Conservation (phyloP, 2,329 filamentous ascomycete species). For the Colletotrichum eleusines region DNA sequence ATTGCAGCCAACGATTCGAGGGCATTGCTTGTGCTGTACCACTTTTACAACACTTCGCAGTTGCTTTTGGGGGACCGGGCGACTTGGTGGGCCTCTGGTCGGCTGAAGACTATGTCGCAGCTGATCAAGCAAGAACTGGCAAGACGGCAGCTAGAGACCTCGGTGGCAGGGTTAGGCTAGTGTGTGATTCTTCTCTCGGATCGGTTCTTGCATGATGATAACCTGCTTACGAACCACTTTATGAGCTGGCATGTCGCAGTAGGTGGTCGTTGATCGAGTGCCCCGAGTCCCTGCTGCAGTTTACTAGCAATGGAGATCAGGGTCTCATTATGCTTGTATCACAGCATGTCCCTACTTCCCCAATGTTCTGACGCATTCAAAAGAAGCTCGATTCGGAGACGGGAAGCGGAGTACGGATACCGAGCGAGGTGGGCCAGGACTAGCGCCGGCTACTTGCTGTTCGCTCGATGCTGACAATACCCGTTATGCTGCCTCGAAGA, state of each 20-base stretch:
- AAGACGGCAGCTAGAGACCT: not conserved
- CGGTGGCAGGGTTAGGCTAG: not conserved
- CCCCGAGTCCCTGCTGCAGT: no score
- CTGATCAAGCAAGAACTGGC: conserved; percentile 10
- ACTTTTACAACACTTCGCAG: conserved; percentile 46
- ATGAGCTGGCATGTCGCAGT: not conserved
- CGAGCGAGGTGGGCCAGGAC: no score
- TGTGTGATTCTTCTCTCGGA: not conserved
- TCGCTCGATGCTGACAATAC: no score
- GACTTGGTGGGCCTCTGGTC: conserved; percentile 47
- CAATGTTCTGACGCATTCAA: not conserved
- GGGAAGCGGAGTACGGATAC: not conserved
- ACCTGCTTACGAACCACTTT: not conserved
- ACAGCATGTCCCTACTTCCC: not conserved
- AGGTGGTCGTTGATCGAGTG: not conserved
- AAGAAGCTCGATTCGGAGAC: not conserved
- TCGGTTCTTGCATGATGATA: not conserved
- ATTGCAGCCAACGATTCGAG: conserved; percentile 45
- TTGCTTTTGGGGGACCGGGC: conserved; percentile 40
- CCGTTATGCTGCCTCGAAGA: no score
- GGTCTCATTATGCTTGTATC: not conserved
- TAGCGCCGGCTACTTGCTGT: not conserved
- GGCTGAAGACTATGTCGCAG: conserved; percentile 43
- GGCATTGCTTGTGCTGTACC: conserved; percentile 46
- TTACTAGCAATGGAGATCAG: not conserved